phyloP scores from a whole-genome alignment of 106 monocot genomes.

The Platanthera zijinensis region DNA sequence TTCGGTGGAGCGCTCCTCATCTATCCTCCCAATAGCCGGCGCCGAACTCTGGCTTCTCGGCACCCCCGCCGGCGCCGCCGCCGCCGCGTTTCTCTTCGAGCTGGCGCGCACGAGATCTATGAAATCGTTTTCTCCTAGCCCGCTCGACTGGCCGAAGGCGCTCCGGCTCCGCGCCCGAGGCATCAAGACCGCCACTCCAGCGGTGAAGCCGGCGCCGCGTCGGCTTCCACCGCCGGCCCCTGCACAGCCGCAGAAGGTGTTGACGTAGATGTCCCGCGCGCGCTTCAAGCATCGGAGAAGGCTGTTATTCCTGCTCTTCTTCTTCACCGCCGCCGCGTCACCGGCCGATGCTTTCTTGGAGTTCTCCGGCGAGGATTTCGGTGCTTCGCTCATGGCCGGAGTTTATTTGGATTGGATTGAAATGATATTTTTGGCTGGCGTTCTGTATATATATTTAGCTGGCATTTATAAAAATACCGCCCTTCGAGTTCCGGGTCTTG shows the following conservation, averaged over 20 bases:
- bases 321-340: too few species aligned
- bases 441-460: too few species aligned
- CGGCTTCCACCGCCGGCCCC: background rate
- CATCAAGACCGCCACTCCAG: background rate
- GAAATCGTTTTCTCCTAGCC: background rate
- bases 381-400: too few species aligned
- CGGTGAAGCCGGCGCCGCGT: background rate
- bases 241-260: background rate
- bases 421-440: too few species aligned
- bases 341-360: too few species aligned
- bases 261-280: background rate
- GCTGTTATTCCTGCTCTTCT: too few species aligned
- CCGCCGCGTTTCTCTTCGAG: background rate
- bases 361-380: too few species aligned
- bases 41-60: background rate
- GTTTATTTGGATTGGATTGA: too few species aligned
- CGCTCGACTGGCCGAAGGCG: background rate
- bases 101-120: background rate
- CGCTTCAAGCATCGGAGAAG: background rate
- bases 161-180: background rate
- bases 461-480: too few species aligned
- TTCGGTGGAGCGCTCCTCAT: background rate
- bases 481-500: too few species aligned
- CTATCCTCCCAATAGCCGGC: slow-evolving; percentile 2
- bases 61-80: background rate